These are phyloP conservation scores for Lichtheimia hyalospora DNA, from an alignment of 371 early-diverging fungal genomes.

Conservation along the genomic window DNA sequence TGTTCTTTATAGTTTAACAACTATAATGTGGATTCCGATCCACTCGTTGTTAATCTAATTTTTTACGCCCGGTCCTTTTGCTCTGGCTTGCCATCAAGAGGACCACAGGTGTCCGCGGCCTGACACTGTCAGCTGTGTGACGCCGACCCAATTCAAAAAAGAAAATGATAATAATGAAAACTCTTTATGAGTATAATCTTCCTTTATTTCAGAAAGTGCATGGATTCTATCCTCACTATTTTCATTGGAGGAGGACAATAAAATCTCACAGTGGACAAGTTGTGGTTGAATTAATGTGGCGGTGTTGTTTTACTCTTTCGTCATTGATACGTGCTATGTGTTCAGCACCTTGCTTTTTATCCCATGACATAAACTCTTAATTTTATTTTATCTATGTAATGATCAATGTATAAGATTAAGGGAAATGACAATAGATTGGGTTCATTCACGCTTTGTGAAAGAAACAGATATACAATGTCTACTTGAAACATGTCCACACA, in stretches of 20 bases:
- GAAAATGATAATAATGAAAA: slow-evolving; percentile 13
- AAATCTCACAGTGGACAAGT: no score
- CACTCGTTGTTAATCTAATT: slow-evolving; percentile 48
- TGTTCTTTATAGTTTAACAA: slow-evolving; percentile 71
- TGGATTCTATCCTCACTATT: background rate
- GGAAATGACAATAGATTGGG: no score
- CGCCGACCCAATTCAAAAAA: slow-evolving; percentile 17
- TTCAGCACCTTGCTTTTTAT: no score
- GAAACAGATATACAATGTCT: slow-evolving; percentile 2
- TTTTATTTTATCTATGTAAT: slow-evolving; percentile 16
- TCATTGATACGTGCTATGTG: no score
- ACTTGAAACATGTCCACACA: slow-evolving; percentile 30
- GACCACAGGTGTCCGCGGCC: slow-evolving; percentile 26
- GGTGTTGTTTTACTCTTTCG: no score
- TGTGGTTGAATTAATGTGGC: no score
- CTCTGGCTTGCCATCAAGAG: slow-evolving; percentile 21
- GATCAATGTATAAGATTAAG: no score
- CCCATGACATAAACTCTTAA: slow-evolving; percentile 19
- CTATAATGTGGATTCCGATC: slow-evolving; percentile 49
- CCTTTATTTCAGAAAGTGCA: no score
- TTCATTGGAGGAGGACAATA: no score
- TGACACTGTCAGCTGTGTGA: slow-evolving; percentile 24
- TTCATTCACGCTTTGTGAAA: no score
- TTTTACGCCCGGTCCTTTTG: slow-evolving; percentile 31
- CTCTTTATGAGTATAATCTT: no score